Conservation (phyloP, 306 rosid species). For the Cicer bijugum region DNA sequence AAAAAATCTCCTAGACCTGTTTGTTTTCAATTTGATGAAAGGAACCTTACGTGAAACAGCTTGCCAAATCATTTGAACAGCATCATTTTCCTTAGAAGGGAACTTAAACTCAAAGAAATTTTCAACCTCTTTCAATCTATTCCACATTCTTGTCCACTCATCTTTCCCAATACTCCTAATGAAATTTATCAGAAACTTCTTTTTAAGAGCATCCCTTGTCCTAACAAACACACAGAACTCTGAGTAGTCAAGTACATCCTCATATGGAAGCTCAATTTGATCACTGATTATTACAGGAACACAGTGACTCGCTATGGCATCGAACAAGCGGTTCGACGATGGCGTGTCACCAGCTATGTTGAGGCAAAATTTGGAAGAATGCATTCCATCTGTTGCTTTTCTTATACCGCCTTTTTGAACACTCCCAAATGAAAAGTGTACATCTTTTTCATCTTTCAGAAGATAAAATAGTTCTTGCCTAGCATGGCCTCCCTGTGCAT, state of each 20-base stretch:
- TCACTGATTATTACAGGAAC: constrained; percentile 84
- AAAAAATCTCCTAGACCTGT: constrained; percentile 63
- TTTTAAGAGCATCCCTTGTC: constrained; percentile 66
- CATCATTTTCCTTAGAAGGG: constrained; percentile 73
- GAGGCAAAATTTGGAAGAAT: constrained; percentile 79
- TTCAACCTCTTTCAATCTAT: constrained; percentile 67
- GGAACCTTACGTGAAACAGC: constrained; percentile 77
- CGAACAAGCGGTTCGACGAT: constrained; percentile 82
- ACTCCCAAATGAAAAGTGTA: constrained; percentile 81
- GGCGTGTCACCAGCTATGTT: constrained; percentile 91
- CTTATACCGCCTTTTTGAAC: constrained; percentile 62
- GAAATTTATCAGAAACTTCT: constrained; percentile 59
- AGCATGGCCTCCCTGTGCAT: constrained; percentile 68
- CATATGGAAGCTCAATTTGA: constrained; percentile 78
- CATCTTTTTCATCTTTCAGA: constrained; percentile 70
- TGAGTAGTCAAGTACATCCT: constrained; percentile 79
- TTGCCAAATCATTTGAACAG: constrained; percentile 89
- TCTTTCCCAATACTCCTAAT: constrained; percentile 58
- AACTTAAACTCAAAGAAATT: constrained; percentile 67
- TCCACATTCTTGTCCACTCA: constrained; percentile 87
- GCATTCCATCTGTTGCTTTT: constrained; percentile 70
- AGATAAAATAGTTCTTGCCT: constrained; percentile 74
- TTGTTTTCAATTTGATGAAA: constrained; percentile 54
- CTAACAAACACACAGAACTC: constrained; percentile 77
- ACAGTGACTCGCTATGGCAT: constrained; percentile 80